Base-by-base conservation (phyloP, 2,329 filamentous ascomycete genomes). In the Aspergillus sp. region DNA sequence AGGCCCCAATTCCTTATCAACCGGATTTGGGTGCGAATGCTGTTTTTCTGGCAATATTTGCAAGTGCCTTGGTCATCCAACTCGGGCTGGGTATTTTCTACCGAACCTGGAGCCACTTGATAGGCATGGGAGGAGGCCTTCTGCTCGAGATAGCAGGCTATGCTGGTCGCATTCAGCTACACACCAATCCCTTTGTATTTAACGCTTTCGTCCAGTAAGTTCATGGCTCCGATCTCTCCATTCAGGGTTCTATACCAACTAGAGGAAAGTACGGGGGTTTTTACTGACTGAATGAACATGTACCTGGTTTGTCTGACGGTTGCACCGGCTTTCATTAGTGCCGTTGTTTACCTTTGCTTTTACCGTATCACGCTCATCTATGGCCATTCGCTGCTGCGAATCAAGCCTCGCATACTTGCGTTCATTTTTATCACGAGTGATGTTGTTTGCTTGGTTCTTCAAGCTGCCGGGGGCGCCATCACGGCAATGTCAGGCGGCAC, bases 251-350 rank as follows among this genome's bases (percentile, higher is more conserved):
- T n/a, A n/a, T n/a, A n/a, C n/a, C n/a, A n/a, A n/a, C n/a, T n/a
- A n/a, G n/a, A n/a, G n/a, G n/a, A n/a, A n/a, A n/a, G n/a, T n/a
- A n/a, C n/a, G n/a, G n/a, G n/a, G n/a, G n/a, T n/a, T 9, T 3
- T 11, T 3, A n/a, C 33, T 35, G n/a, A 35, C 33, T 4, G n/a
- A 35, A 35, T 35, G 33, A 35, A 41, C 44, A 79, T 84, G 35
- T 82, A 86, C 64, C 79, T 85, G 35, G 77, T 81, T 62, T 82
- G 79, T 57, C 73, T 89, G 51, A 87, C 84, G 3, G 79, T 87
- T 53, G 84, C 76, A 0, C 85, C 86, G 0, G 84, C 84, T 1
- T 87, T 87, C 63, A 75, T 87, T 65, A 79, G 82, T 8, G 85
- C 82, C 1, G 82, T 78, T 1, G 78, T 88, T 38, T 88, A 88